phyloP scores from a whole-genome alignment of 352 stramenopile genomes.

The Phytophthora pistaciae region DNA sequence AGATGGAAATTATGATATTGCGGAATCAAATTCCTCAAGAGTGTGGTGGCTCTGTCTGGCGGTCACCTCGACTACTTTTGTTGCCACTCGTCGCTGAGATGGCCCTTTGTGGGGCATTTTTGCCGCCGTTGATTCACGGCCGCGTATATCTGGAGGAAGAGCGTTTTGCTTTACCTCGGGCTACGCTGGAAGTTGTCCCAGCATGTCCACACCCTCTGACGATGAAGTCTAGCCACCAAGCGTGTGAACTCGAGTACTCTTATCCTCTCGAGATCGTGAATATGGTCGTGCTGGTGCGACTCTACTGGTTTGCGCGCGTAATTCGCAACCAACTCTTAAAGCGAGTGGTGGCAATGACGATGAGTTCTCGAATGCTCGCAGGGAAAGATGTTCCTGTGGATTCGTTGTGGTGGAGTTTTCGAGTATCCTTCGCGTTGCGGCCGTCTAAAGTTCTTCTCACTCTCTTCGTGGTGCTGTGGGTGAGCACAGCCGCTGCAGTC shows the following conservation, averaged over 20 bases:
- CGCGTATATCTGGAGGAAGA: constrained; percentile 53
- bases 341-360: constrained; percentile 35
- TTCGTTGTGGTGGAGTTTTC: constrained; percentile 68
- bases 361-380: constrained; percentile 33
- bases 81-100: constrained; percentile 56
- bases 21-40: constrained; percentile 53
- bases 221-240: constrained; percentile 21
- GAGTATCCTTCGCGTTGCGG: constrained; percentile 53
- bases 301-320: constrained; percentile 70
- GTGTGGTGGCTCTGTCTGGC: constrained; percentile 21
- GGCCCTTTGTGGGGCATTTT: constrained; percentile 45
- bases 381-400: constrained; percentile 37
- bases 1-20: constrained; percentile 63
- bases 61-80: constrained; percentile 39
- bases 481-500: constrained; percentile 53
- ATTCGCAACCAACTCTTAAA: constrained; percentile 62
- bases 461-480: constrained; percentile 61
- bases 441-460: constrained; percentile 48
- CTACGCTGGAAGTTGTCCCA: constrained; percentile 13
- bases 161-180: constrained; percentile 44
- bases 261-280: constrained; percentile 76
- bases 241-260: constrained; percentile 55
- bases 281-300: constrained; percentile 60
- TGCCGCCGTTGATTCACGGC: constrained; percentile 64
- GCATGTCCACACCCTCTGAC: constrained; percentile 40